Conservation (phyloP, 2,329 filamentous ascomycete genomes). For the Exophiala xenobiotica region DNA sequence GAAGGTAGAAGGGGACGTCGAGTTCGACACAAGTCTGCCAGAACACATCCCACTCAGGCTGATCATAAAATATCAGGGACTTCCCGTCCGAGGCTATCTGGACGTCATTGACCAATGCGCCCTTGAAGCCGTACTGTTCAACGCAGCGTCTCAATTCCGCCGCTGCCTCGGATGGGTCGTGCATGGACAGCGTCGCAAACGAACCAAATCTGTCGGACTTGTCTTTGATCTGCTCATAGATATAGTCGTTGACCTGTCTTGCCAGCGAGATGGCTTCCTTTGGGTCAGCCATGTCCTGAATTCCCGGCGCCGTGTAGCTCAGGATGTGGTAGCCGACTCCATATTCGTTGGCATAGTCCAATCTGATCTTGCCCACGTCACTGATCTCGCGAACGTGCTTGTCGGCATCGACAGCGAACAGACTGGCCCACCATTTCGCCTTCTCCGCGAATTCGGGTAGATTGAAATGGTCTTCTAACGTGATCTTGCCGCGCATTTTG, state of each 20-base stretch:
- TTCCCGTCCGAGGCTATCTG: conserved; percentile 60
- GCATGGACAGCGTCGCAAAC: conserved; percentile 48
- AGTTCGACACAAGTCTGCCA: conserved; percentile 30
- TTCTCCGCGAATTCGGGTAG: conserved; percentile 55
- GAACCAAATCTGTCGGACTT: conserved; percentile 42
- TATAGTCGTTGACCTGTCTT: conserved; percentile 33
- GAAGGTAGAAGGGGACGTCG: conserved; percentile 33
- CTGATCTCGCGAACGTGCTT: conserved; percentile 59
- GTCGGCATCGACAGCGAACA: conserved; percentile 60
- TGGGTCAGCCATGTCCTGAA: conserved; percentile 32
- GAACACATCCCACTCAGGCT: conserved; percentile 55
- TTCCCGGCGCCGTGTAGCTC: conserved; percentile 33
- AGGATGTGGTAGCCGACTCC: conserved; percentile 34
- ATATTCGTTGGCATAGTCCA: conserved; percentile 30
- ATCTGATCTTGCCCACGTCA: conserved; percentile 23
- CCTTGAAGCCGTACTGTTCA: conserved; percentile 59
- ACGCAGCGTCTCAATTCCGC: conserved; percentile 49
- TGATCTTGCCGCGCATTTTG: conserved; percentile 54
- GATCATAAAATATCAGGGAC: conserved; percentile 64
- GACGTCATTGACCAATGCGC: conserved; percentile 61
- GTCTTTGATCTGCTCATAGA: conserved; percentile 29
- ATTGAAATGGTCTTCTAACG: conserved; percentile 33
- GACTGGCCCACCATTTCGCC: conserved; percentile 60
- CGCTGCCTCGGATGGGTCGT: conserved; percentile 42
- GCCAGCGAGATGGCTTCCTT: conserved; percentile 32